Evolutionary conservation across 768 basidiomycete genomes (phyloP), one percentile per base, ranked within the genome.

Genomic region (Cystobasidium onofrii): DNA sequence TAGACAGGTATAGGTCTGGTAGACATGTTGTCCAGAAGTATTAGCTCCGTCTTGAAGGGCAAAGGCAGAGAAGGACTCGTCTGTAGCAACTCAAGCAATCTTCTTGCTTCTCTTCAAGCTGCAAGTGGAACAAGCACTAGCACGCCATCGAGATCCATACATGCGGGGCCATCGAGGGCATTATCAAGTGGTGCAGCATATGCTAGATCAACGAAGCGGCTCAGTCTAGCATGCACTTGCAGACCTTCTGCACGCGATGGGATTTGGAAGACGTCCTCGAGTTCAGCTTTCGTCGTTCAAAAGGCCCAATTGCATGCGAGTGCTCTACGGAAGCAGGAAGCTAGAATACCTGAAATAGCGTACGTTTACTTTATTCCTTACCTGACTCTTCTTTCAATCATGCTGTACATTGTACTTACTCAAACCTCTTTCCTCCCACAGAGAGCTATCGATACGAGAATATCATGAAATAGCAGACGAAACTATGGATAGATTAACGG

Each of bases 401-500:
- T n/a, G n/a, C n/a, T n/a, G n/a, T n/a, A n/a, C n/a, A n/a, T n/a
- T n/a, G n/a, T n/a, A n/a, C n/a, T n/a, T n/a, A n/a, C n/a, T n/a
- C n/a, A n/a, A 43, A 43, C 9, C 41, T 18, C 9, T 18, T 44
- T 31, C 17, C 27, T 18, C 3, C 2, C 1, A 46, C 77, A 86
- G 86, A 75, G 82, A 84, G 27, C 75, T 94, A n/a, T 81, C 86
- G 0, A 84, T 85, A 76, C 86, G 87, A 34, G 81, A 83, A 65
- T 96, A 95, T 79, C 87, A 93, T 78, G 79, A 80, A 34, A 81
- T 89, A 31, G 85, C 93, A 1, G 91, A 95, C 74, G 80, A 82
- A 43, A 87, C 90, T 1, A 92, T 96, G 92, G 87, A 88, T 64
- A 80, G 80, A 10, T 80, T 95, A 23, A 85, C 92, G 20, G 90